phyloP scores from a whole-genome alignment of 2,329 filamentous ascomycete species.

The Trichoderma hamatum region DNA sequence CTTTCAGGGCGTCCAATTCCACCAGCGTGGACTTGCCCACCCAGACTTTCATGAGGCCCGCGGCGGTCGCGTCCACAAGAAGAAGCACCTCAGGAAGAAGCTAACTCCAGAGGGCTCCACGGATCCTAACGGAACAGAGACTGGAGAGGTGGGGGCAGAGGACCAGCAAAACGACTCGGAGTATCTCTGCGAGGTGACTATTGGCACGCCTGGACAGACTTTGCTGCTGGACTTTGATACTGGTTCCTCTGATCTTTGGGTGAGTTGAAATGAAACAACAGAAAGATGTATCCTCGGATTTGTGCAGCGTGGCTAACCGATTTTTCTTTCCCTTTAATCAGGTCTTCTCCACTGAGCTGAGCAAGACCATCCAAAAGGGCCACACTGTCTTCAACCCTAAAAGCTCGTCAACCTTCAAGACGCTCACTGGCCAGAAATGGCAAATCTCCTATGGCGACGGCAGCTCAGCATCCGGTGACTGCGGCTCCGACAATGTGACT shows the following conservation, averaged over 20 bases:
- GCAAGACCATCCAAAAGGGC: constrained; percentile 40
- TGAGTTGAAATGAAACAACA: constrained; percentile 29
- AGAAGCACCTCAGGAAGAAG: constrained; percentile 4
- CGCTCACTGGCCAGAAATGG: constrained; percentile 45
- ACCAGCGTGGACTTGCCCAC: constrained; percentile 13
- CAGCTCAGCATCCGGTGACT: constrained; percentile 46
- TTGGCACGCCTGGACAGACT: constrained; percentile 31
- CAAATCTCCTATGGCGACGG: constrained; percentile 50
- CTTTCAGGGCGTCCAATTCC: neutral
- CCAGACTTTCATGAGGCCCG: constrained; percentile 4
- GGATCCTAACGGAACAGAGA: neutral
- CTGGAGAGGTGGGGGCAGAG: constrained; percentile 9
- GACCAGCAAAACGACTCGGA: constrained; percentile 29
- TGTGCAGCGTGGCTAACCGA: neutral
- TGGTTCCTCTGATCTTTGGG: constrained; percentile 36
- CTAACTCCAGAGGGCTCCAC: neutral
- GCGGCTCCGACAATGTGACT: constrained; percentile 48
- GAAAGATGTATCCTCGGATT: neutral
- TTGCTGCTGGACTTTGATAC: constrained; percentile 32
- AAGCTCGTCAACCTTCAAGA: constrained; percentile 43
- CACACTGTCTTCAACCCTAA: constrained; percentile 46
- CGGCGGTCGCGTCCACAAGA: neutral
- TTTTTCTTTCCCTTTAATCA: constrained; percentile 33
- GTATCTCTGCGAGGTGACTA: constrained; percentile 29
- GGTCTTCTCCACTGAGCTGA: constrained; percentile 51